Base-by-base conservation (phyloP, 2,329 filamentous ascomycete genomes). In the Magnaporthiopsis incrustans region DNA sequence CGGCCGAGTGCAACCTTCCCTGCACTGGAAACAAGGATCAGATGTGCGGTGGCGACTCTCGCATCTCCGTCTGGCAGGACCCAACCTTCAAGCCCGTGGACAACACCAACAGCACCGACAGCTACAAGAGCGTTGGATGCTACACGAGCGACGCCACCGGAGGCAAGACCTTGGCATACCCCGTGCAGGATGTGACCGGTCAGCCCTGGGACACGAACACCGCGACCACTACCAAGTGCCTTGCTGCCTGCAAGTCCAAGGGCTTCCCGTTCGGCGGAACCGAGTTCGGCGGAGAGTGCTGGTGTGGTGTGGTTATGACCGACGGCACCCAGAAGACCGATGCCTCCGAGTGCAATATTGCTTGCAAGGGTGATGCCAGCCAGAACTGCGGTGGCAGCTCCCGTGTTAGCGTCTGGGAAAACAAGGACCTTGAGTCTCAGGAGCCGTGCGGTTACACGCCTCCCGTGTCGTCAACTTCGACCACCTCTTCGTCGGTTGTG, bases 61-160 rank as follows among this genome's bases (percentile, higher is more conserved):
- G 73, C 35, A 78, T 85, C 65, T 81, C 81, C 2, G 66, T 82
- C 69, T 83, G 76, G 70, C 73, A 79, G 69, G 81, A 83, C 61
- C 76, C 79, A 4, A 82, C 79, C 35, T 82, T 81, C 67, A 70
- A 76, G 60, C 74, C 76, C 30, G 79, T 77, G 67, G 75, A 73
- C 26, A 75, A 81, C 62, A 72, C 81, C 32, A 80, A 78, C 32
- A 80, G 78, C 30, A 76, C 81, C 59, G 76, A 77, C 63, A 77
- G 80, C 59, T 90, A 86, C 78, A 76, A 77, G 58, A 81, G 85
- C 67, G 71, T 82, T n/a, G 88, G 88, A 64, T 91, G 88, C 76
- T 88, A 82, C 69, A 78, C 76, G 33, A 82, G 84, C 66, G 70
- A 76, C 64, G 75, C 75, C 26, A 33, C 8, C 67, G 66, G 60